phyloP scores from a whole-genome alignment of 176 grass and related monocot genomes.

The Hordeum marinum region DNA sequence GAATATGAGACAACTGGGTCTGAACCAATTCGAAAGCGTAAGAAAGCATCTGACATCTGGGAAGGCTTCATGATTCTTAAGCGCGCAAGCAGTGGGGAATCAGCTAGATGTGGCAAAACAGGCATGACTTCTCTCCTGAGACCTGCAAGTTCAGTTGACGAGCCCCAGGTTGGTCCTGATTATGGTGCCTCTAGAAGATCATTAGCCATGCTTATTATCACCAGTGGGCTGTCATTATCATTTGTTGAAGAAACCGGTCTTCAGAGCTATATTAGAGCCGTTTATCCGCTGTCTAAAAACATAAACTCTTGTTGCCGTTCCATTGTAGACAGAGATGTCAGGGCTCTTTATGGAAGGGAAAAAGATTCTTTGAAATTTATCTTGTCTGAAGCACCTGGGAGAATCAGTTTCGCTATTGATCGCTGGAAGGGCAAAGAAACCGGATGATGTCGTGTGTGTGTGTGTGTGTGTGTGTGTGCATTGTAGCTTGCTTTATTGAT shows the following conservation, averaged over 20 bases:
- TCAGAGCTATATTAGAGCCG: neutral
- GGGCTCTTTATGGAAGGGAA: slow-evolving; percentile 18
- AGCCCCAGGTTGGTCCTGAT: neutral
- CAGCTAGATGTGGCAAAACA: neutral
- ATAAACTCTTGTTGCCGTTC: neutral
- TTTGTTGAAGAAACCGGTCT: neutral
- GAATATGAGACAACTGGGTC: neutral
- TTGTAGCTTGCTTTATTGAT: slow-evolving; percentile 28
- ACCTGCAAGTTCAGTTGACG: neutral
- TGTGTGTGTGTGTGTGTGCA: slow-evolving; percentile 15
- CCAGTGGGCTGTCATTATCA: slow-evolving; percentile 9
- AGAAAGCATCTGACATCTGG: slow-evolving; percentile 24
- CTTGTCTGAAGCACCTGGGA: neutral
- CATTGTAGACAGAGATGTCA: slow-evolving; percentile 1
- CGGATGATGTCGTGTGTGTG: neutral
- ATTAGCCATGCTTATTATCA: slow-evolving; percentile 10
- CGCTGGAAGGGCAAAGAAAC: slow-evolving; percentile 3
- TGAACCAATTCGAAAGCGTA: neutral
- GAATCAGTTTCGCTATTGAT: slow-evolving; percentile 17
- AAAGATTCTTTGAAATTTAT: neutral
- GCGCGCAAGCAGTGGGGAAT: neutral
- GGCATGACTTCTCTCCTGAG: neutral
- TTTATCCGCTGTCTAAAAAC: neutral
- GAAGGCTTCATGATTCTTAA: slow-evolving; percentile 12
- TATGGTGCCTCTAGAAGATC: neutral